Conservation (phyloP, 2,329 filamentous ascomycete species). For the Neonectria ditissima region DNA sequence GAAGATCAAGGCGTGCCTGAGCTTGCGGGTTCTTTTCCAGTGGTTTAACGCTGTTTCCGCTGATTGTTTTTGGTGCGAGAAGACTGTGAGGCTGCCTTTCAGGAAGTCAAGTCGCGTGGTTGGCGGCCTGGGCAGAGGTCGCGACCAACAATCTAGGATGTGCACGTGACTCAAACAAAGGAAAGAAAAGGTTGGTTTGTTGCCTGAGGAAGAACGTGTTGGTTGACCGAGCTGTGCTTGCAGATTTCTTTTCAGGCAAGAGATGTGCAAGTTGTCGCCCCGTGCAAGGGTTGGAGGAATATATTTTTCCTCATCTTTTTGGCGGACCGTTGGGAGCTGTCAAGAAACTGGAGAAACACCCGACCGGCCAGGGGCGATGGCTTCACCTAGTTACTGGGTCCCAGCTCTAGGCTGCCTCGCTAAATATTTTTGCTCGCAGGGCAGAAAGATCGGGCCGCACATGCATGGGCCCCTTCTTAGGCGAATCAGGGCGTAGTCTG, state of each 20-base stretch:
- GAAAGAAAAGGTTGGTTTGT: not conserved
- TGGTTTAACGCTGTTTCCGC: not conserved
- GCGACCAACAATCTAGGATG: not conserved
- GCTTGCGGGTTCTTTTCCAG: not conserved
- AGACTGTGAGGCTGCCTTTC: not conserved
- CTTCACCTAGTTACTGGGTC: not conserved
- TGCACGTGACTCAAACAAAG: not conserved
- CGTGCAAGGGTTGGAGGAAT: not conserved
- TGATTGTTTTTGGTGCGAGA: not conserved
- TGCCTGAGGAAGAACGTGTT: not conserved
- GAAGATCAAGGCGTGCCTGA: not conserved
- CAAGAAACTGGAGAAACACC: not conserved
- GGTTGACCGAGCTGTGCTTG: not conserved
- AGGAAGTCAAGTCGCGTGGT: constrained; percentile 6
- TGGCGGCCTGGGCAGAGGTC: constrained; percentile 5
- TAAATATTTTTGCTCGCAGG: not conserved
- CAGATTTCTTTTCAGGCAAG: not conserved
- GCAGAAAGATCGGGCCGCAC: not conserved
- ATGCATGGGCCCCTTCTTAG: not conserved
- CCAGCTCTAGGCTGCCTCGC: not conserved
- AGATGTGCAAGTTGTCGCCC: not conserved
- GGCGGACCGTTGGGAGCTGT: constrained; percentile 1
- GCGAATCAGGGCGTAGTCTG: not conserved
- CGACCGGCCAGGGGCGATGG: not conserved
- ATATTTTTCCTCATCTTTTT: not conserved